Evolutionary conservation across 2,329 filamentous ascomycete genomes (phyloP).

Genomic region (Aspergillus sojae): DNA sequence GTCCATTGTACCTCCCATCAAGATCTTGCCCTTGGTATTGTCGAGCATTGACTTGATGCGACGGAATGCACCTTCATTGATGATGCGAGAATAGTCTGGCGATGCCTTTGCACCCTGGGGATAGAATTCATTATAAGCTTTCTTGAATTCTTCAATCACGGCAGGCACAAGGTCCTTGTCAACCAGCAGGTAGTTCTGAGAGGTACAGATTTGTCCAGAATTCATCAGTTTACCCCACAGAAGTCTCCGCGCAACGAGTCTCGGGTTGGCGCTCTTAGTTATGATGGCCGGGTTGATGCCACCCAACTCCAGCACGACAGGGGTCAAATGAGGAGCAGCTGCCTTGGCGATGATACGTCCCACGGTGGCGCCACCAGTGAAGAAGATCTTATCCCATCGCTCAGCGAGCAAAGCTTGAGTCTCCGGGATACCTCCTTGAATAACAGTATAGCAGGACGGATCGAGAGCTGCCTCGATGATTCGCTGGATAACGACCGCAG

Average conservation of each 20-base stretch:
- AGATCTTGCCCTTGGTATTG: slow-evolving; percentile 76
- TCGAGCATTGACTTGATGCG: slow-evolving; percentile 93
- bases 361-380: slow-evolving; percentile 78
- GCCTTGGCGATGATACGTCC: slow-evolving; percentile 88
- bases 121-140: slow-evolving; percentile 74
- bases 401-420: slow-evolving; percentile 79
- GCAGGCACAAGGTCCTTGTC: slow-evolving; percentile 71
- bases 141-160: slow-evolving; percentile 75
- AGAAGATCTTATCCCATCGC: slow-evolving; percentile 98
- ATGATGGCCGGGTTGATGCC: slow-evolving; percentile 91
- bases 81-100: slow-evolving; percentile 75
- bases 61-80: slow-evolving; percentile 77
- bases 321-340: slow-evolving; percentile 85
- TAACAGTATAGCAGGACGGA: slow-evolving; percentile 70
- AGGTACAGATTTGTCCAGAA: slow-evolving; percentile 88
- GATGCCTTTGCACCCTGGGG: slow-evolving; percentile 79
- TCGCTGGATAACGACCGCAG: slow-evolving; percentile 77
- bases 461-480: slow-evolving; percentile 78
- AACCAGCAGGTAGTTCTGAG: slow-evolving; percentile 88
- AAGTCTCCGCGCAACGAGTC: slow-evolving; percentile 78
- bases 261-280: slow-evolving; percentile 77
- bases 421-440: slow-evolving; percentile 82
- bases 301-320: slow-evolving; percentile 85
- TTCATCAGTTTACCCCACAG: slow-evolving; percentile 88
- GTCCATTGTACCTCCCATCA: slow-evolving; percentile 84